These are phyloP conservation scores for Leccinum subgranulosum DNA, from an alignment of 768 basidiomycete genomes.

Conservation along the genomic window DNA sequence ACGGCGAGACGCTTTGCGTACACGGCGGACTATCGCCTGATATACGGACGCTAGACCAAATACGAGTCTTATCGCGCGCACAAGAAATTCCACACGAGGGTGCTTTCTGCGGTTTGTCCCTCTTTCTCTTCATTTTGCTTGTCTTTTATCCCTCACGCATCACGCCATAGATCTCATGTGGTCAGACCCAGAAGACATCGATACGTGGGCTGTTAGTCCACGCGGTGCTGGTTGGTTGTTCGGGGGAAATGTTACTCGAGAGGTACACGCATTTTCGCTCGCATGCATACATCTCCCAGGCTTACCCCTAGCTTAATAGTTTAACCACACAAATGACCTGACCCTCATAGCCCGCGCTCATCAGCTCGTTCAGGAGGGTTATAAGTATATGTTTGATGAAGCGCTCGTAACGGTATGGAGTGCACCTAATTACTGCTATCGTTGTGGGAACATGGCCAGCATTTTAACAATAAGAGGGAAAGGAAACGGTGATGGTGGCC, in stretches of 20 bases:
- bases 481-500: constrained; percentile 35
- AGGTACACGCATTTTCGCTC: constrained; percentile 44
- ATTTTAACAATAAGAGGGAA: constrained; percentile 80
- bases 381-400: constrained; percentile 95
- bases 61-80: constrained; percentile 88
- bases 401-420: constrained; percentile 92
- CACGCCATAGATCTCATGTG: constrained; percentile 82
- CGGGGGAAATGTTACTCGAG: constrained; percentile 78
- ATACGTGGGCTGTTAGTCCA: constrained; percentile 96
- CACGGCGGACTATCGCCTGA: constrained; percentile 97
- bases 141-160: background rate
- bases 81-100: constrained; percentile 99
- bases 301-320: constrained; percentile 43
- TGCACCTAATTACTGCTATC: constrained; percentile 84
- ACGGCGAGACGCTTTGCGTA: constrained; percentile 88
- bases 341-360: constrained; percentile 91
- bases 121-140: background rate
- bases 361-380: constrained; percentile 94
- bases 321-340: constrained; percentile 90
- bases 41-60: constrained; percentile 91
- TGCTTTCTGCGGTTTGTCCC: constrained; percentile 80
- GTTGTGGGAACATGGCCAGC: constrained; percentile 88
- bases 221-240: constrained; percentile 96
- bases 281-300: background rate
- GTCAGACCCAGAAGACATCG: constrained; percentile 95